These are phyloP conservation scores for Pseudopyricularia cyperi DNA, from an alignment of 2,329 filamentous ascomycete species.

Conservation along the genomic window DNA sequence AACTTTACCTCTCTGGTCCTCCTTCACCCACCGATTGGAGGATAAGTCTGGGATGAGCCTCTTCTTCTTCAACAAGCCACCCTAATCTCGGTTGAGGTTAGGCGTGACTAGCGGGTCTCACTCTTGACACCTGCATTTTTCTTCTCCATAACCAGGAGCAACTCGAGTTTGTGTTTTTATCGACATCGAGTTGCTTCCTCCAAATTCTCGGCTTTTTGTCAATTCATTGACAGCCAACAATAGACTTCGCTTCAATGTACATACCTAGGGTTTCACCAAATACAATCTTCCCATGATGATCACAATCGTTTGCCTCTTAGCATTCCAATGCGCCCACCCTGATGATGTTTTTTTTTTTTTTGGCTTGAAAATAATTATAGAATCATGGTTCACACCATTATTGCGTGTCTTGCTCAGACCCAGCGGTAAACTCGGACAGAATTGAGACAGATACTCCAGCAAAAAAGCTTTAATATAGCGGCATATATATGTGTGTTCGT, in stretches of 20 bases:
- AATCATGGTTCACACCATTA: background rate
- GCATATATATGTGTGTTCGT: background rate
- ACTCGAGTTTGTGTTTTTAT: background rate
- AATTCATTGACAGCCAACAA: background rate
- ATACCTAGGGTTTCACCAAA: constrained; percentile 2
- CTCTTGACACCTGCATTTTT: background rate
- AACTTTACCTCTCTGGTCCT: background rate
- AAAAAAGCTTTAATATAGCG: too few relatives aligned
- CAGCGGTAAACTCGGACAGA: too few relatives aligned
- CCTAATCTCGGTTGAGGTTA: background rate
- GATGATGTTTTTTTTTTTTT: background rate
- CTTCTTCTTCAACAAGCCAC: background rate
- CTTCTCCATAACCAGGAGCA: background rate
- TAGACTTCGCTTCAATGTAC: constrained; percentile 4
- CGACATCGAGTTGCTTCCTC: background rate
- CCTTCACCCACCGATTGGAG: background rate
- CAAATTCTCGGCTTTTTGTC: background rate
- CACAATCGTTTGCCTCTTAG: background rate
- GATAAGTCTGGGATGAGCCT: background rate
- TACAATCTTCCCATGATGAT: background rate
- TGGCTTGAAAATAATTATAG: background rate
- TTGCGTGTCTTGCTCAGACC: background rate
- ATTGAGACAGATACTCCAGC: too few relatives aligned
- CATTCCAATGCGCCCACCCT: background rate
- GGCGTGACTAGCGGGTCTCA: background rate